Conservation (phyloP, 2,329 filamentous ascomycete species). For the Ascochyta koolunga region DNA sequence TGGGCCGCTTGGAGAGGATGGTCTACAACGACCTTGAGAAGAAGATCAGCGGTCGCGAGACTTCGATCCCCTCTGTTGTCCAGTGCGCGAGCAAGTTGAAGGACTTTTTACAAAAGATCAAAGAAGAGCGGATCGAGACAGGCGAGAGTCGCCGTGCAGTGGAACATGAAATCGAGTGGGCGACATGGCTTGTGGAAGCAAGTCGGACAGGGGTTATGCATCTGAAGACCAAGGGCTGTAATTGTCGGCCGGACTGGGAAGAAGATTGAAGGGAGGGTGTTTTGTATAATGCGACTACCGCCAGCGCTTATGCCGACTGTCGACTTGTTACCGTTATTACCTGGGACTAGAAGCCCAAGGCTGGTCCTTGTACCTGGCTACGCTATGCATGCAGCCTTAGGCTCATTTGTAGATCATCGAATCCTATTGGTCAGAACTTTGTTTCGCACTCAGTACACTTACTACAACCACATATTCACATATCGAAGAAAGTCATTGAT, state of each 20-base stretch:
- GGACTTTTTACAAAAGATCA: slow-evolving; percentile 22
- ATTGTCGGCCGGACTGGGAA: slow-evolving; percentile 35
- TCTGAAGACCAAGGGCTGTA: slow-evolving; percentile 32
- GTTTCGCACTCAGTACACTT: neutral
- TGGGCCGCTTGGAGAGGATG: slow-evolving; percentile 14
- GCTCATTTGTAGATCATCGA: slow-evolving; percentile 7
- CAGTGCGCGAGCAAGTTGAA: slow-evolving; percentile 24
- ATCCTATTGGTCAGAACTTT: slow-evolving; percentile 2
- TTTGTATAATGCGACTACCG: neutral
- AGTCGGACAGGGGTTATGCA: slow-evolving; percentile 36
- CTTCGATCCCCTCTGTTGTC: neutral
- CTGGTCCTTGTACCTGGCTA: slow-evolving; percentile 14
- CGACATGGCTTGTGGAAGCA: slow-evolving; percentile 36
- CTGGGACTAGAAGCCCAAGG: slow-evolving; percentile 7
- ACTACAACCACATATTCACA: neutral
- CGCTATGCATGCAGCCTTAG: slow-evolving; percentile 4
- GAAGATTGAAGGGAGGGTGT: slow-evolving; percentile 7
- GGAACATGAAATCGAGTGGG: slow-evolving; percentile 40
- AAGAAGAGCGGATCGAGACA: slow-evolving; percentile 26
- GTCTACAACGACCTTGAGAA: slow-evolving; percentile 8
- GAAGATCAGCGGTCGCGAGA: neutral
- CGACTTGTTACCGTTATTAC: neutral
- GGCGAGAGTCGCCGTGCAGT: slow-evolving; percentile 30
- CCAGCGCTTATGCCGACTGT: neutral
- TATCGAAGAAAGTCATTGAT: no score